Percentiles rank a stretch among this genome's conserved stretches.
These are phyloP conservation scores for Sporormia fimetaria DNA, from an alignment of 495 filamentous ascomycete genomes.

Conservation along the genomic window DNA sequence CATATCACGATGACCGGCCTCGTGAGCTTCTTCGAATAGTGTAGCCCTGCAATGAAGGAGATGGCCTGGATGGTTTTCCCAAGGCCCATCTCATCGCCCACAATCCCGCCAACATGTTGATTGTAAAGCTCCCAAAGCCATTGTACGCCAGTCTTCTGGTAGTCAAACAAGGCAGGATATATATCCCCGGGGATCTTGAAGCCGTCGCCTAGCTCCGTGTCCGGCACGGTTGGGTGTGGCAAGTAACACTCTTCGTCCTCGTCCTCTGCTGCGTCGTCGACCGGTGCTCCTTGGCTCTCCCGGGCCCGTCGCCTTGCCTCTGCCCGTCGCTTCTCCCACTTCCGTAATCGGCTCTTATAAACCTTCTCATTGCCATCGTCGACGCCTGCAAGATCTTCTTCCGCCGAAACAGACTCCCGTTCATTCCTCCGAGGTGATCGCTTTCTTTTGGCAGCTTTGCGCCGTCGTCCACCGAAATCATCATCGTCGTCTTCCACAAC, in stretches of 20 bases:
- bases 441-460: constrained; percentile 31
- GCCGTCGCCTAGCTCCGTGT: constrained; percentile 60
- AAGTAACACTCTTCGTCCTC: constrained; percentile 65
- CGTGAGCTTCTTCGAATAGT: constrained; percentile 72
- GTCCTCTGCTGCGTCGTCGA: constrained; percentile 16
- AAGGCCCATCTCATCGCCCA: constrained; percentile 96
- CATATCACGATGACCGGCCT: constrained; percentile 83
- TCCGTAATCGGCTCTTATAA: constrained; percentile 64
- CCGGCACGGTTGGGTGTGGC: constrained; percentile 68
- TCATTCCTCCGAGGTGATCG: constrained; percentile 23
- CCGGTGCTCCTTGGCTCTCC: constrained; percentile 13
- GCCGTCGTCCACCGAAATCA: constrained; percentile 25
- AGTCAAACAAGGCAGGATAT: constrained; percentile 79
- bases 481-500: constrained; percentile 39
- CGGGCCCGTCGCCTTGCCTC: constrained; percentile 46
- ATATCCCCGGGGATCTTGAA: constrained; percentile 83
- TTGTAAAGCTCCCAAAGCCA: constrained; percentile 93
- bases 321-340: constrained; percentile 61
- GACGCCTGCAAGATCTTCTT: constrained; percentile 57
- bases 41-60: constrained; percentile 77
- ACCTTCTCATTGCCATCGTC: constrained; percentile 86
- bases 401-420: constrained; percentile 23
- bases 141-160: constrained; percentile 89
- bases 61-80: constrained; percentile 95
- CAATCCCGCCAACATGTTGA: constrained; percentile 82